Percentiles rank a stretch among this genome's conserved stretches.
Evolutionary conservation across 1,284 basidiomycete genomes (phyloP).

Genomic region (Cryptococcus hybrid): DNA sequence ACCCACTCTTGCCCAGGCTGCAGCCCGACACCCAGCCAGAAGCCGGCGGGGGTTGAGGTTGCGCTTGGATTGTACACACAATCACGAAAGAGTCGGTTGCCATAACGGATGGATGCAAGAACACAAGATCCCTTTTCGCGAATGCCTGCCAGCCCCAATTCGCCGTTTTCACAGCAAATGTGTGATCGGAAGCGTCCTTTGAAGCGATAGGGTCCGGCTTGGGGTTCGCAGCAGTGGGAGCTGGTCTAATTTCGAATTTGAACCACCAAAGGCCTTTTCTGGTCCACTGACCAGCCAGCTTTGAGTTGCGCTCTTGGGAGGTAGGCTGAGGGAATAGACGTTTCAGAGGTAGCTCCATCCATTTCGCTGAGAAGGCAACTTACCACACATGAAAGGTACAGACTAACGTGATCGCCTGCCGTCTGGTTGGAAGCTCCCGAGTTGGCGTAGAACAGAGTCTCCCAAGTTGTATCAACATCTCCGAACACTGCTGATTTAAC

Average conservation of each 20-base stretch:
- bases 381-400: slow-evolving; percentile 71
- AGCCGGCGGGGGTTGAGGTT: slow-evolving; percentile 59
- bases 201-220: slow-evolving; percentile 48
- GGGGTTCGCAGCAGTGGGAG: slow-evolving; percentile 17
- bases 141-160: slow-evolving; percentile 83
- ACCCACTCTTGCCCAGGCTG: slow-evolving; percentile 5
- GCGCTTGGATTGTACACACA: slow-evolving; percentile 72
- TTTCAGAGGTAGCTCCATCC: not conserved
- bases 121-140: slow-evolving; percentile 69
- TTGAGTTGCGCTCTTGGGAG: slow-evolving; percentile 66
- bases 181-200: slow-evolving; percentile 80
- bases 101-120: slow-evolving; percentile 61
- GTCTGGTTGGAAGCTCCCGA: slow-evolving; percentile 57
- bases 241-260: slow-evolving; percentile 71
- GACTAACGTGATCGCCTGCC: slow-evolving; percentile 59
- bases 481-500: slow-evolving; percentile 51
- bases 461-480: slow-evolving; percentile 47
- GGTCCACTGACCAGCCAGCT: slow-evolving; percentile 70
- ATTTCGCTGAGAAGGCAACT: slow-evolving; percentile 27
- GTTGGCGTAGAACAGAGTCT: slow-evolving; percentile 79
- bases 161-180: slow-evolving; percentile 76
- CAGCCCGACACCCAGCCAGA: slow-evolving; percentile 42
- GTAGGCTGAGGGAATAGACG: slow-evolving; percentile 55
- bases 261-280: slow-evolving; percentile 82
- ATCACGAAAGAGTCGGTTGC: slow-evolving; percentile 65